Percentiles rank a stretch among this genome's conserved stretches.
These are phyloP conservation scores for Aspergillus calidoustus DNA, from an alignment of 2,329 filamentous ascomycete genomes.

Conservation along the genomic window DNA sequence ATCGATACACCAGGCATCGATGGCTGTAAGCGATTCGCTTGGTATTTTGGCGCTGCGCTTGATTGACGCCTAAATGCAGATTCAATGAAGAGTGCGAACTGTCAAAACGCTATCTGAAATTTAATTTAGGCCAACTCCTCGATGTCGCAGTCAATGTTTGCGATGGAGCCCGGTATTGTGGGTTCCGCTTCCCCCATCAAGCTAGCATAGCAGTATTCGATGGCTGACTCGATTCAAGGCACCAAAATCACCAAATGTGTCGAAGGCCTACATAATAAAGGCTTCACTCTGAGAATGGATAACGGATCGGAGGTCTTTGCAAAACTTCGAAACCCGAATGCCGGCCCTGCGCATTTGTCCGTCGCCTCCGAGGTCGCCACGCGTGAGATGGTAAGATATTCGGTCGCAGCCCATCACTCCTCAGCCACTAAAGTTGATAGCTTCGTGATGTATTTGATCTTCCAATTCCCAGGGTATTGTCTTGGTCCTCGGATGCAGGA, in stretches of 20 bases:
- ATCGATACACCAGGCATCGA: constrained; percentile 25
- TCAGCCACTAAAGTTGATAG: constrained; percentile 21
- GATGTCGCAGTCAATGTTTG: constrained; percentile 30
- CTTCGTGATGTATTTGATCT: constrained; percentile 27
- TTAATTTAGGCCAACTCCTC: constrained; percentile 33
- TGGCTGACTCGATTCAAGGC: constrained; percentile 18
- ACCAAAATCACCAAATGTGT: constrained; percentile 35
- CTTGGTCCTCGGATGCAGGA: constrained; percentile 27
- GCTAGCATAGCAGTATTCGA: not conserved
- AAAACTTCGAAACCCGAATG: constrained; percentile 36
- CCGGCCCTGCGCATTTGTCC: constrained; percentile 26
- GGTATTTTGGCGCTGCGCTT: not conserved
- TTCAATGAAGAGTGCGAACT: constrained; percentile 36
- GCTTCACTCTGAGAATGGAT: constrained; percentile 41
- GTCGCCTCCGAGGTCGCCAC: constrained; percentile 34
- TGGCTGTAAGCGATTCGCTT: constrained; percentile 22
- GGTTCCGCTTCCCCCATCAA: constrained; percentile 9
- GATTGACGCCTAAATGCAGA: constrained; percentile 7
- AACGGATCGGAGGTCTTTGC: constrained; percentile 35
- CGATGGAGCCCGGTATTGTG: constrained; percentile 33
- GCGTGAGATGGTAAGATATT: constrained; percentile 29
- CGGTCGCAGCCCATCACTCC: not conserved
- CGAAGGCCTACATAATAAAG: constrained; percentile 42
- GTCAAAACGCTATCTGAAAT: constrained; percentile 33
- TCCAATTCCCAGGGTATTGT: constrained; percentile 24